Conservation (phyloP, 2,329 filamentous ascomycete genomes). For the Aspergillus tanneri region DNA sequence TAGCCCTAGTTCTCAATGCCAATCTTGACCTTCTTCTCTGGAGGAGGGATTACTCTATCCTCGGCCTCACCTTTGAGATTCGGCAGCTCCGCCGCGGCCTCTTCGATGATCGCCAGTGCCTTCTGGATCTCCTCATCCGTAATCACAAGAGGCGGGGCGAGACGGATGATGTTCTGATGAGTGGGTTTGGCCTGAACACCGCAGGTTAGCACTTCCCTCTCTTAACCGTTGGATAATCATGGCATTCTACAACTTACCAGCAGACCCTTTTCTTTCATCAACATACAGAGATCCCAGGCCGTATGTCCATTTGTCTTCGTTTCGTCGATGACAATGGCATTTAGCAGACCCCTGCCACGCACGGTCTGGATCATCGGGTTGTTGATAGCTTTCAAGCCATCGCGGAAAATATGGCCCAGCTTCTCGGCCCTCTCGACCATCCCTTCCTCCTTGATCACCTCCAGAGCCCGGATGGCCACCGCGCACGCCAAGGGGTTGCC, state of each 20-base stretch:
- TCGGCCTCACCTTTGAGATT: slow-evolving; percentile 58
- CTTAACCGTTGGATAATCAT: no score
- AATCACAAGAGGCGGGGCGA: slow-evolving; percentile 95
- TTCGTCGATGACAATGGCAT: slow-evolving; percentile 96
- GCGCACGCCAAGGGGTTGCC: slow-evolving; percentile 95
- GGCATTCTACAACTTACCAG: slow-evolving; percentile 68
- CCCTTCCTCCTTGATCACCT: slow-evolving; percentile 88
- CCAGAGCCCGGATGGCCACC: slow-evolving; percentile 89
- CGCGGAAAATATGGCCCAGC: slow-evolving; percentile 79
- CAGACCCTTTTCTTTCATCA: slow-evolving; percentile 92
- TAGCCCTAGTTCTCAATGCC: slow-evolving; percentile 53
- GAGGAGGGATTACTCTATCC: slow-evolving; percentile 56
- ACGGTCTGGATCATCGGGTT: slow-evolving; percentile 78
- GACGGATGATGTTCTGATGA: slow-evolving; percentile 95
- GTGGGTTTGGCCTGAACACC: slow-evolving; percentile 85
- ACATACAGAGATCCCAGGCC: slow-evolving; percentile 94
- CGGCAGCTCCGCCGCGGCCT: slow-evolving; percentile 79
- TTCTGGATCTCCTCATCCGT: slow-evolving; percentile 79
- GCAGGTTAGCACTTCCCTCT: slow-evolving; percentile 1
- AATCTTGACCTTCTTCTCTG: slow-evolving; percentile 64
- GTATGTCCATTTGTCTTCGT: slow-evolving; percentile 77
- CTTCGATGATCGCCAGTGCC: slow-evolving; percentile 75
- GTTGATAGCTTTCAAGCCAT: slow-evolving; percentile 71
- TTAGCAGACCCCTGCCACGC: slow-evolving; percentile 89
- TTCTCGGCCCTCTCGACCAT: slow-evolving; percentile 79